phyloP scores from a whole-genome alignment of 345 rosid genomes.

The Hibiscus tridactylites region DNA sequence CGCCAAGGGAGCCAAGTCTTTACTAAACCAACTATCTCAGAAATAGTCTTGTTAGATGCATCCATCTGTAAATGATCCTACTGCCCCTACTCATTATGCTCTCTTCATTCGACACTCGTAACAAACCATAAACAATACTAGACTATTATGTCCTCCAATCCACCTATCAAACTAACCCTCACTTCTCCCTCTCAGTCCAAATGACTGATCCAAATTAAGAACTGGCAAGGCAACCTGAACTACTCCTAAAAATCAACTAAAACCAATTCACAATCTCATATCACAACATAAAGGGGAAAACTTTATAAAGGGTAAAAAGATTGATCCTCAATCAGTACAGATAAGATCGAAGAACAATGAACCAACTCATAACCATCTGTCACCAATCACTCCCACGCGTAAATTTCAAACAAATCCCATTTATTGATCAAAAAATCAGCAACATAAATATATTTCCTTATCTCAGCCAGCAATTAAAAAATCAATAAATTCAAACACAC shows the following conservation, averaged over 20 bases:
- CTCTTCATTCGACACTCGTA: conserved; percentile 37
- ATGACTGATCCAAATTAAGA: neutral
- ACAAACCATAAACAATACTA: neutral
- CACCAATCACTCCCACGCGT: conserved; percentile 1
- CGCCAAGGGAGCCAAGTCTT: conserved; percentile 77
- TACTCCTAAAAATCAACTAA: no score
- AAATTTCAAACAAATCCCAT: conserved; percentile 1
- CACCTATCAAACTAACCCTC: neutral
- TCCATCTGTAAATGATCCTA: conserved; percentile 51
- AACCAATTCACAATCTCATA: no score
- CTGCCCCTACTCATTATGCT: conserved; percentile 55
- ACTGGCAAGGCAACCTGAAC: no score
- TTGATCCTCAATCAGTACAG: neutral
- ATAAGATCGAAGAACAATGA: neutral
- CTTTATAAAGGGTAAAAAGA: no score
- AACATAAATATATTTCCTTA: neutral
- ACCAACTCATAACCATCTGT: neutral
- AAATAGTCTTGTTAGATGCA: conserved; percentile 41
- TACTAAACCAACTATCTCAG: conserved; percentile 44
- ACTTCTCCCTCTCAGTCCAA: neutral
- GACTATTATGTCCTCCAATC: neutral
- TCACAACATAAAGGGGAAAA: no score
- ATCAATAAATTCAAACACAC: neutral
- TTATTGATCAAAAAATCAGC: neutral
- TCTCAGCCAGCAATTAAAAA: neutral